Evolutionary conservation across 2,329 filamentous ascomycete species (phyloP), one percentile per base, ranked within the genome.

Genomic region (Penicillium sp.): DNA sequence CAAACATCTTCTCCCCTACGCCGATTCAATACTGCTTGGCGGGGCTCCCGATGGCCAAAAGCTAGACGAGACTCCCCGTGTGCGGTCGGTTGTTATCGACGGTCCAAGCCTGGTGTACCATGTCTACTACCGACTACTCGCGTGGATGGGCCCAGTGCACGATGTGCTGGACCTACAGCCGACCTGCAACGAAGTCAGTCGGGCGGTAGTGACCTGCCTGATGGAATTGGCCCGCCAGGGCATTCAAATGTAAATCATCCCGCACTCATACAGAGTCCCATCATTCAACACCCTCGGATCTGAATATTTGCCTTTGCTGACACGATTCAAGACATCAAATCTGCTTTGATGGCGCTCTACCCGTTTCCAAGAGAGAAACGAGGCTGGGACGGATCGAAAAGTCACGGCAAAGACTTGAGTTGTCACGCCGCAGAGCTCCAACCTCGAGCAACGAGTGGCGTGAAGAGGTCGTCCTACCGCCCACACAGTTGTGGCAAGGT

Each of bases 271-370:
- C n/a, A 14, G 5, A 4, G 4, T 14, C 4, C 17, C 41, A 14
- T 20, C 5, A 31, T 8, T 31, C 31, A 8, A 10, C 31, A 31
- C 31, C 31, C 7, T 31, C 31, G 7, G 31, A 34, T 14, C 51
- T 43, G 56, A 12, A 10, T 41, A 52, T 31, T 12, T 54, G 5
- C 47, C 14, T n/a, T 5, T 45, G 17, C 41, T 57, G 48, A 43
- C 45, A 15, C 5, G 4, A n/a, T 31, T 2, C 3, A 65, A 90
- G 88, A 65, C 78, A 85, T 59, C 86, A 83, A 49, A 90, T 97
- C 55, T 92, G 89, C 72, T 97, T 98, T 68, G 94, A 98, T 73
- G 92, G 92, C 14, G 88, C 86, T 57, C 81, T 98, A 0, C 94
- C 94, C 0, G 59, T 73, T 0, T 75, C 80, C 4, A 96, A 96